Base-by-base conservation (phyloP, 2,329 filamentous ascomycete species). In the Aspergillus candidus region DNA sequence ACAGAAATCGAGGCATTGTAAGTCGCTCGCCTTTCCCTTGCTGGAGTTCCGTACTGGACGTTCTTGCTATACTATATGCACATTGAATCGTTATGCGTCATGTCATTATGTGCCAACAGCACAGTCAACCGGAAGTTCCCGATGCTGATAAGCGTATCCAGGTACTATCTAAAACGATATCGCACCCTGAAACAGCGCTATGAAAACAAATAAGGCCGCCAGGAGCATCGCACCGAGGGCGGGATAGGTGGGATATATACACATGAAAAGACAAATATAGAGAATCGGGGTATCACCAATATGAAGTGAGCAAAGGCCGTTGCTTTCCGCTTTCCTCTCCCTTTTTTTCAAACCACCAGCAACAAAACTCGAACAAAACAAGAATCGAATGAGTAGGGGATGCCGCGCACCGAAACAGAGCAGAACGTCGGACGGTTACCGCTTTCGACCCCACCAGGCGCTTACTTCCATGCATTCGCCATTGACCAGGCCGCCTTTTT, bases 111-210 rank as follows among this genome's bases (percentile, higher is more conserved):
- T 38, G 13, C 12, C 38, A 35, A 43, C 18, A 30, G 12, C n/a
- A 15, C 38, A 45, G 27, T 40, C 41, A 41, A 40, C 38, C 44
- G 40, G 31, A 42, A 39, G 43, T 42, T 43, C 35, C 45, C 53
- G 46, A 55, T 61, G 48, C 65, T 53, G 50, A 43, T 41, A 48
- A 52, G 51, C 42, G 7, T 7, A 49, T 46, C 50, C 64, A 94
- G 88, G 63, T 94, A 94, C 68, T 94, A 93, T 71, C 74, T 96
- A 58, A 95, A 94, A 73, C 80, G 86, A 63, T 96, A 96, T 71
- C 83, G 91, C 56, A 82, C 87, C 18, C 71, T 96, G 59, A 83
- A 84, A 60, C 84, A 93, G 70, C 77, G 88, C 62, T 96, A 96
- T 70, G 77, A 82, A 52, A 66, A 51, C 48, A 54, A 54, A 46